Base-by-base conservation (phyloP, 192 early-diverging fungal genomes). In the Coemansia asiatica region DNA sequence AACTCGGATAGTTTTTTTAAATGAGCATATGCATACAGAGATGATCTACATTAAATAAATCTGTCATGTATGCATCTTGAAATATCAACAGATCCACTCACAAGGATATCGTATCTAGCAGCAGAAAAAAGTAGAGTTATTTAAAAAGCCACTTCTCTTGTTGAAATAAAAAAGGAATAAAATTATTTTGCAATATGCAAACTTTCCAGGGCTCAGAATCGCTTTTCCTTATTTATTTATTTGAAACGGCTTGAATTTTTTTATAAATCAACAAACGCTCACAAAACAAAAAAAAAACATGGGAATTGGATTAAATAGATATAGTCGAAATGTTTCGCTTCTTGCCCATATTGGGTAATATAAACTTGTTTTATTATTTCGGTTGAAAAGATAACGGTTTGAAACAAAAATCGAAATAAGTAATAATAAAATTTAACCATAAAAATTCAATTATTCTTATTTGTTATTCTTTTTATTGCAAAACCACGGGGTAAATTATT, bases 31-130 rank as follows among this genome's bases (percentile, higher is more conserved):
- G 40, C 40, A 44, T 44, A 15, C 40, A 44, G 40, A 44, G 9
- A 44, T 44, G 40, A 44, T 44, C 40, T 44, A 44, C 40, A 44
- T 44, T 44, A 44, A 44, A 44, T 15, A 44, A 44, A 44, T 44
- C 40, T 8, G 40, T 1, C 16, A 44, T 13, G 13, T 13, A 44
- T 44, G 40, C 40, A 44, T 3, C 16, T 44, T 6, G 40, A 44
- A 44, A 44, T 44, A 44, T 16, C 31, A 13, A 44, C 2, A 44
- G 5, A 44, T 44, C 40, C 40, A 15, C 40, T 3, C 13, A 13
- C 16, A 16, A 44, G 40, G 8, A 6, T 44, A 44, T 44, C 5
- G 4, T 10, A 44, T n/a, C n/a, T 3, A 44, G 40, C 40, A 18
- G 5, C 16, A 16, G 13, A 16, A 13, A 13, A 10, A 3, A 44